These are phyloP conservation scores for Fraxinus cuspidata DNA, from an alignment of 257 asterid species.

Conservation along the genomic window DNA sequence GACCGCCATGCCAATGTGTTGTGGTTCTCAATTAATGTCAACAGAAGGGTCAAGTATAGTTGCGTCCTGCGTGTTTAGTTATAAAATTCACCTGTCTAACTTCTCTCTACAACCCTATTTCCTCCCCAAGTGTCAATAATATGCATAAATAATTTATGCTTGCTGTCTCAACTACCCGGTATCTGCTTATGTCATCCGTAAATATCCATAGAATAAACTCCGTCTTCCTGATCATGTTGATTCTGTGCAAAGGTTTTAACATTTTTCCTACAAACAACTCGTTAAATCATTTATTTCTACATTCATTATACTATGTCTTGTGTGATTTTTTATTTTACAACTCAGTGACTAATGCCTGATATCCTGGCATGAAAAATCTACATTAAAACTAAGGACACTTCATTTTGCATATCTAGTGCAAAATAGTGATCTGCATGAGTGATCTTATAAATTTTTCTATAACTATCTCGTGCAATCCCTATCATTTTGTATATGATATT, in stretches of 20 bases:
- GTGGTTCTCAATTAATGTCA: neutral
- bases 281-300: neutral
- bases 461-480: conserved; percentile 20
- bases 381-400: neutral
- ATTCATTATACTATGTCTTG: neutral
- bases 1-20: conserved; percentile 3
- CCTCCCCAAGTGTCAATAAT: neutral
- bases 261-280: neutral
- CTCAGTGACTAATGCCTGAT: neutral
- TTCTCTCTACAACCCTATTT: neutral
- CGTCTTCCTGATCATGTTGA: neutral
- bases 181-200: neutral
- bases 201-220: neutral
- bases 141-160: neutral
- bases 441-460: neutral
- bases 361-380: neutral
- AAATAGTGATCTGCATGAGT: conserved; percentile 1
- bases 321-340: neutral
- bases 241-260: neutral
- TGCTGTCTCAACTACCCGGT: neutral
- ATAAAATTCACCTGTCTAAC: neutral
- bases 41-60: neutral
- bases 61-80: neutral
- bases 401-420: conserved; percentile 18
- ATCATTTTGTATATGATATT: conserved; percentile 40